Base-by-base conservation (phyloP, 2,329 filamentous ascomycete species). In the Cercospora sp. region DNA sequence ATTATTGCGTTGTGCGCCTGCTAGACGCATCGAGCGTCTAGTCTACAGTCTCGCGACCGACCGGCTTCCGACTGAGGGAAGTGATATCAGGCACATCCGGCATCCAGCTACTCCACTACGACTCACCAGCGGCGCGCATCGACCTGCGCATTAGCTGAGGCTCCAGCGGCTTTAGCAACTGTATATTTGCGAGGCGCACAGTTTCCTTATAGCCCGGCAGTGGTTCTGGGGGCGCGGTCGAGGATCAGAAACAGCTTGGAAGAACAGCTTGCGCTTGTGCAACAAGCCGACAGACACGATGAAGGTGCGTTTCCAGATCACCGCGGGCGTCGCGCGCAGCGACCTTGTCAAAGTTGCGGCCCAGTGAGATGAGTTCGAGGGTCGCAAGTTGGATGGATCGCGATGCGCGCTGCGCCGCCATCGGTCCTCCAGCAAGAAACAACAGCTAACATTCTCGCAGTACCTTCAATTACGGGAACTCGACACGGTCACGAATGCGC, bases 401-500 rank as follows among this genome's bases (percentile, higher is more conserved):
- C 31, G 28, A 59, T 31, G 55, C 55, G 55, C 16, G 16, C 16
- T 26, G 48, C n/a, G 30, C 55, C 31, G 55, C 28, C 3, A 28
- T 12, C 13, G n/a, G 7, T 31, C 16, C 55, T 7, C 12, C 12
- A 2, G 28, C 18, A 59, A n/a, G 9, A 36, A 40, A 31, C 28
- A 60, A 30, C 12, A 20, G 57, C 74, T 76, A 60, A 76, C 66
- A 40, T 51, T 33, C 20, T 61, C 30, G 57, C 79, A 99, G 94
- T 99, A 96, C 81, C 86, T 99, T 76, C 93, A 94, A 69, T 87
- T 97, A 71, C 90, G 89, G 80, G 91, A 96, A 73, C 94, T 98
- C 78, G 94, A 98, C 80, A 89, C 91, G 80, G 91, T 98, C 73
- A 94, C 93, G 69, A 91, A 91, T 82, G 92, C 94, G 71, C 89